phyloP scores from a whole-genome alignment of 768 basidiomycete species.

The Chlorophyllum brunneum region DNA sequence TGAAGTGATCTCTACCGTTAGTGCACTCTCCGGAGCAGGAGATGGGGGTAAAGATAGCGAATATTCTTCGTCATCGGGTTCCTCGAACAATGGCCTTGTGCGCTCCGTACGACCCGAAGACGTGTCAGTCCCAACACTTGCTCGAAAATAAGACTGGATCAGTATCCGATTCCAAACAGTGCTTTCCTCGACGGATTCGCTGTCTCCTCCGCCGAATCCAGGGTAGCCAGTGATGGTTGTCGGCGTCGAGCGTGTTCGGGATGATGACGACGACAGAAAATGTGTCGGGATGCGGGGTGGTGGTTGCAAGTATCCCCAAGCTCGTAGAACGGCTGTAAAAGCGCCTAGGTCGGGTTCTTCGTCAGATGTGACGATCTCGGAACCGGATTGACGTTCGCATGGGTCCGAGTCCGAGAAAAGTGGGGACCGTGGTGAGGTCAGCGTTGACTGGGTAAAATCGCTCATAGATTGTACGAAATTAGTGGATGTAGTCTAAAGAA shows the following conservation, averaged over 20 bases:
- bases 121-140: conserved; percentile 20
- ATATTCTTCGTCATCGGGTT: conserved; percentile 16
- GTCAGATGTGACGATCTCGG: conserved; percentile 39
- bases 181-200: conserved; percentile 33
- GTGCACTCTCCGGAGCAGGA: conserved; percentile 31
- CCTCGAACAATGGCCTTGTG: conserved; percentile 19
- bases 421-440: conserved; percentile 6
- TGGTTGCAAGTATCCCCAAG: conserved; percentile 53
- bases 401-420: conserved; percentile 8
- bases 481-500: neutral
- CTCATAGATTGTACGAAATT: conserved; percentile 6
- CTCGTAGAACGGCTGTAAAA: conserved; percentile 67
- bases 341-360: conserved; percentile 73
- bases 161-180: conserved; percentile 64
- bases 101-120: conserved; percentile 16
- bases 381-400: conserved; percentile 1
- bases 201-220: conserved; percentile 13
- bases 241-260: conserved; percentile 10
- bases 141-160: conserved; percentile 53
- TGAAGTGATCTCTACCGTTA: conserved; percentile 34
- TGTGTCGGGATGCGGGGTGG: conserved; percentile 31
- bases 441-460: conserved; percentile 1
- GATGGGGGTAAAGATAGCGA: conserved; percentile 21
- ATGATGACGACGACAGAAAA: conserved; percentile 15
- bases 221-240: conserved; percentile 13